phyloP scores from a whole-genome alignment of 257 asterid species.

The Solanum dulcamara region DNA sequence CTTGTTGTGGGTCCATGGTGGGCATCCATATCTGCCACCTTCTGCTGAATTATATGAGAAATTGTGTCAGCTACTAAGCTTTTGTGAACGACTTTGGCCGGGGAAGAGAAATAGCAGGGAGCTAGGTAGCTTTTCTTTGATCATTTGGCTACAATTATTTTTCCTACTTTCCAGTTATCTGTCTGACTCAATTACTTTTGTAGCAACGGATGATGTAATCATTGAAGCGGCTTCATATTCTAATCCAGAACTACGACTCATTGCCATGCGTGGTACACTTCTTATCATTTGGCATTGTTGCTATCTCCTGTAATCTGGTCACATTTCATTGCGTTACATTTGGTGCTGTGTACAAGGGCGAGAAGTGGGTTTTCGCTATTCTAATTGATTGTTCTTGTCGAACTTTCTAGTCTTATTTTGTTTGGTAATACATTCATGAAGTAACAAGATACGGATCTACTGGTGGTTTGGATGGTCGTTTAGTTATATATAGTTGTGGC shows the following conservation, averaged over 20 bases:
- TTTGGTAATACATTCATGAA: background rate
- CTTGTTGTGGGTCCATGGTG: slow-evolving; percentile 83
- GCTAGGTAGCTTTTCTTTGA: slow-evolving; percentile 23
- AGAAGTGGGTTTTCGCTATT: background rate
- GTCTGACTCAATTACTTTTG: slow-evolving; percentile 7
- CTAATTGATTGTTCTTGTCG: background rate
- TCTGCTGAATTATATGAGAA: slow-evolving; percentile 53
- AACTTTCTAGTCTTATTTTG: background rate
- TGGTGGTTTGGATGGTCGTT: background rate
- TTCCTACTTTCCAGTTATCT: background rate
- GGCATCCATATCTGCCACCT: slow-evolving; percentile 72
- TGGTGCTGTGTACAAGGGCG: background rate
- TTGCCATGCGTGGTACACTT: slow-evolving; percentile 56
- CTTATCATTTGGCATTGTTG: background rate
- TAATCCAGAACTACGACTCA: slow-evolving; percentile 49
- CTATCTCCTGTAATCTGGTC: background rate
- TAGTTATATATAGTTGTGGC: background rate
- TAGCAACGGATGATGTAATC: slow-evolving; percentile 22
- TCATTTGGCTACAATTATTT: background rate
- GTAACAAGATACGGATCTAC: background rate
- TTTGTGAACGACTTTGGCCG: slow-evolving; percentile 64
- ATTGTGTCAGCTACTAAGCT: slow-evolving; percentile 38
- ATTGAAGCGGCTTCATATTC: slow-evolving; percentile 45
- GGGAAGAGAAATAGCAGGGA: slow-evolving; percentile 23
- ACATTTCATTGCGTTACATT: background rate